Base-by-base conservation (phyloP, 2,329 filamentous ascomycete genomes). In the Cryphonectria japonica region DNA sequence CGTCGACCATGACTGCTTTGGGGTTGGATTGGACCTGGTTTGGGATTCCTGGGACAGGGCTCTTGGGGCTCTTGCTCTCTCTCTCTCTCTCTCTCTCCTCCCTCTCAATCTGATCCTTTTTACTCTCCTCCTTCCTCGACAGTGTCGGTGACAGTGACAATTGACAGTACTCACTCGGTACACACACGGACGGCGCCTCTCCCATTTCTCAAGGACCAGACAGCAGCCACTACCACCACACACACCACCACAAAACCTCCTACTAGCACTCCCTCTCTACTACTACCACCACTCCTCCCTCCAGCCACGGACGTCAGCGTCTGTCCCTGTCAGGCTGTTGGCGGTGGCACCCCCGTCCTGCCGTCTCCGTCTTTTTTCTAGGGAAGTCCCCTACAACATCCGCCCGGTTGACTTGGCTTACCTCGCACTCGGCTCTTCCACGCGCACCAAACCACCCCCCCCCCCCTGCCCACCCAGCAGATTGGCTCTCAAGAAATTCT, bases 241-340 rank as follows among this genome's bases (percentile, higher is more conserved):
- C 46, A 50, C 50, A 54, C 52, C 9, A 54, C n/a, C 52, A 54
- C 52, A n/a, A 54, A 6, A 19, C 43, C 43, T 50, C 43, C 43
- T 50, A 6, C 43, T 50, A 6, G 43, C 41, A 1, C 16, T 50
- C 43, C 22, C 41, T 19, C 43, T 50, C 43, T 50, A 7, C 43
- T 50, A 16, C 43, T 50, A 50, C 37, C 11, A 39, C 37, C 11
- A 39, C 11, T 50, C 43, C 43, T 54, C n/a, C 43, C 43, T 46
- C 43, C 43, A n/a, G 52, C 52, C 52, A 57, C 52, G 52, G 52
- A 57, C 52, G 52, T 57, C 52, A 57, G 26, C 52, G 52, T 50
- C 26, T 57, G 52, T 57, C 52, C 52, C 26, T 16, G 52, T 29
- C 26, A 59, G 54, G 13, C 29, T 59, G 54, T 16, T 59, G 54